These are phyloP conservation scores for Neoboletus subvelutipes DNA, from an alignment of 768 basidiomycete genomes.

Conservation along the genomic window DNA sequence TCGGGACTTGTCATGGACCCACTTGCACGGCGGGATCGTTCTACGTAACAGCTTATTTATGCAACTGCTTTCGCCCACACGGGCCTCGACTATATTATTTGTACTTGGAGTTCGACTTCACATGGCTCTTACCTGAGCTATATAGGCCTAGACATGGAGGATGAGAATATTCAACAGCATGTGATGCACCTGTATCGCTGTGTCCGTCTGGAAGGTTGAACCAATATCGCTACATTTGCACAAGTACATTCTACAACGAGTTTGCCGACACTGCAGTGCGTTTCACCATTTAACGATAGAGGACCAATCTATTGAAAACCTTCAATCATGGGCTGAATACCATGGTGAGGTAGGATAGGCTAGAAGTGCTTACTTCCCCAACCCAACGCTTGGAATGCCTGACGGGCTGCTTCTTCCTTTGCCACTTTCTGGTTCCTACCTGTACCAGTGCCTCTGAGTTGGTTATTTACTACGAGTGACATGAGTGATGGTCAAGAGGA, in stretches of 20 bases:
- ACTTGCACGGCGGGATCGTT: neutral
- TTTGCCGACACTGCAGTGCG: neutral
- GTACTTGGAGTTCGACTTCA: neutral
- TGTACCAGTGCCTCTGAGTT: conserved; percentile 47
- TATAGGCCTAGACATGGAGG: neutral
- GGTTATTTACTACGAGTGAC: conserved; percentile 45
- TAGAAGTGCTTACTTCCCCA: conserved; percentile 41
- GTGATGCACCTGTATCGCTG: neutral
- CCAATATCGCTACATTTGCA: conserved; percentile 3
- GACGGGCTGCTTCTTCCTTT: conserved; percentile 65
- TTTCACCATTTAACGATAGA: neutral
- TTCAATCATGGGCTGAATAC: conserved; percentile 4
- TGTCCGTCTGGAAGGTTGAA: neutral
- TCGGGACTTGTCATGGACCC: neutral
- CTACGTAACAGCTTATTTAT: neutral
- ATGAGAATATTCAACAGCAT: neutral
- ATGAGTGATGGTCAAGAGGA: conserved; percentile 1
- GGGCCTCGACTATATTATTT: neutral
- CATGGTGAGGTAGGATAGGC: neutral
- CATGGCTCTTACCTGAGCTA: neutral
- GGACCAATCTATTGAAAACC: conserved; percentile 13
- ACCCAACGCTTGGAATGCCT: conserved; percentile 52
- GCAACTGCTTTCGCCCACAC: neutral
- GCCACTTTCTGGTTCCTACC: conserved; percentile 66
- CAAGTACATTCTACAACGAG: neutral